Base-by-base conservation (phyloP, 768 basidiomycete genomes). In the Lentinula lateritia region DNA sequence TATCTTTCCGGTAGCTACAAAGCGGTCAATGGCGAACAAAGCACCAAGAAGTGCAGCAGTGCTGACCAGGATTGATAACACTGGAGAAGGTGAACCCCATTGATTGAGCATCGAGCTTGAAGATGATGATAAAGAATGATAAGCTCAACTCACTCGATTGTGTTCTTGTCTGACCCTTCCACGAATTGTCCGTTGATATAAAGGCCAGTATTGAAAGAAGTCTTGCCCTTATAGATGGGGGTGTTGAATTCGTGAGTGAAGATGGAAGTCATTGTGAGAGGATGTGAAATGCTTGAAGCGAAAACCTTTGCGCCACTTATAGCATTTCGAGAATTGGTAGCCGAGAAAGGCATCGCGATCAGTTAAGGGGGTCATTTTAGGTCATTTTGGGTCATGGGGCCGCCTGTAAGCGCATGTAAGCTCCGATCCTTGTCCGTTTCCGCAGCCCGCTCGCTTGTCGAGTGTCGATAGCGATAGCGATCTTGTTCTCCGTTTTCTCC, bases 151-250 rank as follows among this genome's bases (percentile, higher is more conserved):
- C 65, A 89, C 88, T 89, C 87, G 67, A 92, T 85, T 8, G 81
- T 84, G 38, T 76, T 81, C 2, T 76, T 73, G 6, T 80, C 72
- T 10, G 75, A 72, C 15, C 86, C 87, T 48, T 85, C 84, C 43
- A 81, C 75, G 66, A 83, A 93, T 73, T 91, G 69, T 66, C 86
- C 86, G 67, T 83, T 78, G 70, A 93, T 90, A 76, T 86, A 93
- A 60, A 92, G 67, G 34, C 90, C 88, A 3, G 85, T 83, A 61
- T 71, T 68, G 62, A 85, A 74, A 10, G 69, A 70, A 50, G 74
- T 69, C 61, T 74, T 75, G 15, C 79, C 81, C 69, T 80, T 83
- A 79, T 67, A 84, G 59, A 70, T 56, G 43, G 67, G 69, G 6
- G 74, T 76, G 48, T 81, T 65, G 60, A 83, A 83, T 23, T 74